Base-by-base conservation (phyloP, 257 asterid species). In the Handroanthus guayacan region DNA sequence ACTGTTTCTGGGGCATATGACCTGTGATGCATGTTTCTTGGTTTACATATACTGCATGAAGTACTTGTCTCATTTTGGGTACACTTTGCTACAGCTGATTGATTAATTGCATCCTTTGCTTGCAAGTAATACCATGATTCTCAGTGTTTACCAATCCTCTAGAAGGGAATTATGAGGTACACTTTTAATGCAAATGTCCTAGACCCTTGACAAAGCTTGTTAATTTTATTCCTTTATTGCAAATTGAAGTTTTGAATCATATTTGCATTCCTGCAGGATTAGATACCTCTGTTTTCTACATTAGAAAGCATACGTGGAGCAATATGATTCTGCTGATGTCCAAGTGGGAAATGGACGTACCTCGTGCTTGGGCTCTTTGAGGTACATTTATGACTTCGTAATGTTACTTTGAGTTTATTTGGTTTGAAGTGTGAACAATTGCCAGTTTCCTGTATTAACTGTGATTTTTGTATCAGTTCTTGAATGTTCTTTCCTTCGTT, bases 21-120 rank as follows among this genome's bases (percentile, higher is more conserved):
- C 41, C 5, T 36, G 44, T 77, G 71, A 38, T 38, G 52, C 77
- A 51, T 67, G 76, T 9, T 55, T 16, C 62, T 18, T 18, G 31
- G 31, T 74, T 62, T 36, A 56, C 20, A 9, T 73, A 34, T 18
- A 62, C 74, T 63, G 75, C 79, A 80, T 81, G 80, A 56, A 62
- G 54, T 20, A 67, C 73, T 66, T 62, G 67, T 38, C 74, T 52
- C 38, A 51, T 11, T 51, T 34, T 39, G 76, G 36, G 44, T 52
- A 62, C 25, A 54, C 10, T 52, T 20, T 34, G 52, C 52, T 61
- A 67, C 25, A 44, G 71, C 54, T 37, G 44, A 48, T 37, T 68
- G 69, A 52, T 43, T 38, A 44, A 43, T 57, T 67, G 45, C n/a
- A 14, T 67, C 20, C 17, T 67, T 71, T 31, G 54, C 66, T 61